Percentiles rank a stretch among this genome's conserved stretches.
These are phyloP conservation scores for Mesembryanthemum crystallinum DNA, from an alignment of 148 eudicot species.

Conservation along the genomic window DNA sequence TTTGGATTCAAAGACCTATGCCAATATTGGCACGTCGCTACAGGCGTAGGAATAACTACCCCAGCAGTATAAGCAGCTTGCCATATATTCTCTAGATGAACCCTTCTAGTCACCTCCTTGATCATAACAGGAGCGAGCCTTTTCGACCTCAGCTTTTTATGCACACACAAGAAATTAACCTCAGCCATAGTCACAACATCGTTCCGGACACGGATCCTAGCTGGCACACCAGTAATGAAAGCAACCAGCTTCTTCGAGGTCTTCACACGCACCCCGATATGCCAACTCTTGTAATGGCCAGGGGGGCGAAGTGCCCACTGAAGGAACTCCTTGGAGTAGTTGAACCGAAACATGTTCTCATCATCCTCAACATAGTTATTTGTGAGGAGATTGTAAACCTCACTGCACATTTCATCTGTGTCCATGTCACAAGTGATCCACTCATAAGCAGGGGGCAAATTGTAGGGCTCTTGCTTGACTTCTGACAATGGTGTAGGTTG, in stretches of 20 bases:
- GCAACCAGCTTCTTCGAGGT: constrained; percentile 76
- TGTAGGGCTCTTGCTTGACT: constrained; percentile 71
- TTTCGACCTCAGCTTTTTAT: constrained; percentile 80
- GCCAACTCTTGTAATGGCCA: constrained; percentile 76
- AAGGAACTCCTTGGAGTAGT: constrained; percentile 80
- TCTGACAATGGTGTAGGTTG: constrained; percentile 57
- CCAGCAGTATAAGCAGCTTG: constrained; percentile 96
- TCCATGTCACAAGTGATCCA: constrained; percentile 92
- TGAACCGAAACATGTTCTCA: constrained; percentile 87
- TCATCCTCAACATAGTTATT: constrained; percentile 93
- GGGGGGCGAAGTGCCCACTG: constrained; percentile 90
- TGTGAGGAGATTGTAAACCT: constrained; percentile 67
- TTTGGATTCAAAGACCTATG: constrained; percentile 80
- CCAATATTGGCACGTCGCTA: constrained; percentile 88
- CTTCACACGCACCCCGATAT: constrained; percentile 79
- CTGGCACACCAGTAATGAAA: constrained; percentile 80
- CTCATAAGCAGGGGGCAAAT: constrained; percentile 66
- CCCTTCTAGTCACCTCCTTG: constrained; percentile 89
- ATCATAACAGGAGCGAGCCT: constrained; percentile 92
- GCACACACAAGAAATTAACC: constrained; percentile 85
- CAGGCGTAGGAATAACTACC: constrained; percentile 76
- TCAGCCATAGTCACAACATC: constrained; percentile 72
- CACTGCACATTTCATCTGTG: constrained; percentile 61
- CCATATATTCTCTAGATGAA: constrained; percentile 88
- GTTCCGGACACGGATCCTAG: constrained; percentile 63